A percentile compares a stretch with the other conserved stretches of the same genome.
These are phyloP conservation scores for Salix brachista DNA, from an alignment of 345 rosid genomes.

Conservation along the genomic window DNA sequence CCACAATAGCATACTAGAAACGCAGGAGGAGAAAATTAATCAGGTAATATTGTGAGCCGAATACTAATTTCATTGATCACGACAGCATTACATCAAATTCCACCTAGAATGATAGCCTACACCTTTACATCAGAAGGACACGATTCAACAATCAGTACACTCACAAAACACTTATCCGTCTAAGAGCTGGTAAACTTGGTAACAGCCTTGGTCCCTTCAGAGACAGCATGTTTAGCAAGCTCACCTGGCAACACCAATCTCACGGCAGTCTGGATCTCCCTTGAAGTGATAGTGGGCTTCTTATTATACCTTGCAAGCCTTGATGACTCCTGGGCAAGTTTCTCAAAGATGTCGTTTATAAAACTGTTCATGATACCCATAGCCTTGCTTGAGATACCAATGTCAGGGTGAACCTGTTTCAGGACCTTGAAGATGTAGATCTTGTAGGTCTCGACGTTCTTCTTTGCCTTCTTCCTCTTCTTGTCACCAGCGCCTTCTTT, in stretches of 20 bases:
- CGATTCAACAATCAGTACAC: background rate
- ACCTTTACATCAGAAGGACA: background rate
- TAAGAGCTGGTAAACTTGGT: constrained; percentile 29
- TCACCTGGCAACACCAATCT: constrained; percentile 26
- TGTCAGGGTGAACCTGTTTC: constrained; percentile 28
- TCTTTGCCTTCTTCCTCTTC: constrained; percentile 28
- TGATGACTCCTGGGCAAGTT: constrained; percentile 22
- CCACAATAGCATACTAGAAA: too few relatives aligned
- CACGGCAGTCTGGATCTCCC: constrained; percentile 30
- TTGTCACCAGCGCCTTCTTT: constrained; percentile 21
- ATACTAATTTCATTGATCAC: too few relatives aligned
- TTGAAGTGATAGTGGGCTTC: constrained; percentile 26
- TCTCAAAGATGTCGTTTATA: constrained; percentile 27
- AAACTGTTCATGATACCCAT: constrained; percentile 31
- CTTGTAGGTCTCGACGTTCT: constrained; percentile 27
- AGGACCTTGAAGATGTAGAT: constrained; percentile 28
- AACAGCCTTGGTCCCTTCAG: constrained; percentile 31
- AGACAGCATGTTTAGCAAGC: constrained; percentile 28
- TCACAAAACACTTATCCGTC: background rate
- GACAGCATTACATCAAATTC: background rate
- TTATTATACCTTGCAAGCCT: constrained; percentile 27
- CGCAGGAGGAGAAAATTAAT: too few relatives aligned
- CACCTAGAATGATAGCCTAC: background rate
- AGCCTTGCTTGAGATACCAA: constrained; percentile 25
- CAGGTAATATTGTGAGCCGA: too few relatives aligned